These are phyloP conservation scores for Starmera stellimalicola DNA, from an alignment of 1,139 yeast genomes.

Conservation along the genomic window DNA sequence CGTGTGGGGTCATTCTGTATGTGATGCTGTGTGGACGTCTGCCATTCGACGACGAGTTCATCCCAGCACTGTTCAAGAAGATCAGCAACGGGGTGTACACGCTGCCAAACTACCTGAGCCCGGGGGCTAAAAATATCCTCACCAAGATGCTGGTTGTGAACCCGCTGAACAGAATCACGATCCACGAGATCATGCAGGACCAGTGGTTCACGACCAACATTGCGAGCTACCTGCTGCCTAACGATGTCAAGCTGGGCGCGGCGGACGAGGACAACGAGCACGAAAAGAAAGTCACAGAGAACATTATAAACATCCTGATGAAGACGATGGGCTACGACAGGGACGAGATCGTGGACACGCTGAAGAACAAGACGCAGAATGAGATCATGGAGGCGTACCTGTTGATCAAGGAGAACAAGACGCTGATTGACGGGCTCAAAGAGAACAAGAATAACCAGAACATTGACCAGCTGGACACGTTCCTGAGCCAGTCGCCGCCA, in stretches of 20 bases:
- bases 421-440: slow-evolving; percentile 56
- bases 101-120: slow-evolving; percentile 78
- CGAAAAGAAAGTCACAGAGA: slow-evolving; percentile 51
- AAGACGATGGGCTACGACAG: slow-evolving; percentile 89
- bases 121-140: slow-evolving; percentile 80
- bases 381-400: slow-evolving; percentile 91
- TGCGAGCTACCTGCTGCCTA: slow-evolving; percentile 76
- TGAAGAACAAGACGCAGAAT: slow-evolving; percentile 45
- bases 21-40: slow-evolving; percentile 96
- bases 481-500: slow-evolving; percentile 43
- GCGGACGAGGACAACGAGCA: slow-evolving; percentile 9
- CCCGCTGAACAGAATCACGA: slow-evolving; percentile 91
- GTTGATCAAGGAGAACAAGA: slow-evolving; percentile 76
- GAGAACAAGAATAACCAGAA: slow-evolving; percentile 28
- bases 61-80: slow-evolving; percentile 91
- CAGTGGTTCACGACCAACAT: slow-evolving; percentile 88
- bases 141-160: slow-evolving; percentile 94
- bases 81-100: slow-evolving; percentile 94
- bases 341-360: slow-evolving; percentile 76
- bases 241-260: slow-evolving; percentile 32
- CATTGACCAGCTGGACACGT: slow-evolving; percentile 42
- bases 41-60: slow-evolving; percentile 96
- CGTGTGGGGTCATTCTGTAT: slow-evolving; percentile 91
- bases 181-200: slow-evolving; percentile 89
- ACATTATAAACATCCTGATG: slow-evolving; percentile 68